Evolutionary conservation across 2,329 filamentous ascomycete species (phyloP).

Genomic region (Cytospora chrysosperma): DNA sequence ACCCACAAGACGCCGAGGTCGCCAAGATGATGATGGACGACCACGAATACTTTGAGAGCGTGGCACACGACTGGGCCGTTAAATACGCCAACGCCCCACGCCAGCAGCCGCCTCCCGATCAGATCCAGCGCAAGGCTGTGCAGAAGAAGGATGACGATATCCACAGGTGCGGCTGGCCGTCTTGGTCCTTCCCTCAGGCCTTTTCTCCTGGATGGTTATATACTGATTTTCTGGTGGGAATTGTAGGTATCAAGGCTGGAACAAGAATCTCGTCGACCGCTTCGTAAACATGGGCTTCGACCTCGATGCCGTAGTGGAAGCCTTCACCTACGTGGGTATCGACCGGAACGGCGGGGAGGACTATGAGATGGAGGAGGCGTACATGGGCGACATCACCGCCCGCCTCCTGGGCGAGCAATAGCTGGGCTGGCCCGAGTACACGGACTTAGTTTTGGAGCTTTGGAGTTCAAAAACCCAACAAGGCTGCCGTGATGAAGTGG

Average conservation of each 20-base stretch:
- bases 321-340: slow-evolving; percentile 79
- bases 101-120: slow-evolving; percentile 35
- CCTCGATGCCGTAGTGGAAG: slow-evolving; percentile 79
- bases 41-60: slow-evolving; percentile 74
- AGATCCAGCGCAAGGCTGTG: slow-evolving; percentile 50
- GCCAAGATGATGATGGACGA: slow-evolving; percentile 83
- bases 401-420: slow-evolving; percentile 76
- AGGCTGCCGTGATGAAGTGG: background rate
- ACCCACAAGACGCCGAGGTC: slow-evolving; percentile 95
- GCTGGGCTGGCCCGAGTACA: background rate
- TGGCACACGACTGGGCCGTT: slow-evolving; percentile 89
- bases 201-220: background rate
- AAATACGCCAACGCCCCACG: slow-evolving; percentile 74
- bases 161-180: slow-evolving; percentile 35
- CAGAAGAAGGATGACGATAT: slow-evolving; percentile 56
- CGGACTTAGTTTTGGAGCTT: background rate
- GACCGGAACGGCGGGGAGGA: slow-evolving; percentile 74
- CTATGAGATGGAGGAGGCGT: slow-evolving; percentile 84
- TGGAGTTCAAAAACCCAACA: no score
- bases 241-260: slow-evolving; percentile 80
- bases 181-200: background rate
- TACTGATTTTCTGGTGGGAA: slow-evolving; percentile 14
- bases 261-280: slow-evolving; percentile 75
- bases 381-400: slow-evolving; percentile 87
- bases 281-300: slow-evolving; percentile 93